Base-by-base conservation (phyloP, 106 monocot genomes). In the Dendrobium officinale region DNA sequence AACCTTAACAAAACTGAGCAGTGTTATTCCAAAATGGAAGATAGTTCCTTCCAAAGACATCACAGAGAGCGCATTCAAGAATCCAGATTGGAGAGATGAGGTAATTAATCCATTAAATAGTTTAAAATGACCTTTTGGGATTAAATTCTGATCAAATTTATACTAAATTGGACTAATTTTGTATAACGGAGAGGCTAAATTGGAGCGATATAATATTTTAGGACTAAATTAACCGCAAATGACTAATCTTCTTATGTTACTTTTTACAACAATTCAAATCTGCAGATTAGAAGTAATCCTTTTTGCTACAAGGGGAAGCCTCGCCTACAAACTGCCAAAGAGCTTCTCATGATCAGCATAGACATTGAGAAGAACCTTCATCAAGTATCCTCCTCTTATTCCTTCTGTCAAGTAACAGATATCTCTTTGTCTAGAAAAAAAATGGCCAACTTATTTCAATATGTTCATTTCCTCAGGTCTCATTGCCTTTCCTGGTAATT, bases 401-500 rank as follows among this genome's bases (percentile, higher is more conserved):
- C 42, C 45, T 49, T 49, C 22, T 27, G 6, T 44, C 41, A 6
- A 42, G 5, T 7, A 4, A 44, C 43, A 3, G 8, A 20, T 5
- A 0, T 1, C 31, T 19, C 74, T 45, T 20, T 43, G 1, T 2
- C 16, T 43, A 18, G 43, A 6, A 44, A 74, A n/a, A 20, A 42
- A 44, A 20, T 44, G 5, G 1, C 29, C n/a, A n/a, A 42, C 6
- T 0, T 44, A 0, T 44, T 74, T 74, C 70, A 33, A 0, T 70
- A 42, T 44, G 74, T 8, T 70, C 70, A 19, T 74, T 74, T n/a
- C 43, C 10, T 49, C 11, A 93, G 90, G 85, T 89, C 0, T 77
- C 88, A 8, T 61, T 93, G 83, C 93, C 93, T n/a, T 93, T 93
- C 79, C 42, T 90, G 41, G 78, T 93, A 11, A 72, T 93, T 42